Percentiles rank a stretch among this genome's conserved stretches.
phyloP scores from a whole-genome alignment of 306 rosid genomes.

The Glycine tomentella region DNA sequence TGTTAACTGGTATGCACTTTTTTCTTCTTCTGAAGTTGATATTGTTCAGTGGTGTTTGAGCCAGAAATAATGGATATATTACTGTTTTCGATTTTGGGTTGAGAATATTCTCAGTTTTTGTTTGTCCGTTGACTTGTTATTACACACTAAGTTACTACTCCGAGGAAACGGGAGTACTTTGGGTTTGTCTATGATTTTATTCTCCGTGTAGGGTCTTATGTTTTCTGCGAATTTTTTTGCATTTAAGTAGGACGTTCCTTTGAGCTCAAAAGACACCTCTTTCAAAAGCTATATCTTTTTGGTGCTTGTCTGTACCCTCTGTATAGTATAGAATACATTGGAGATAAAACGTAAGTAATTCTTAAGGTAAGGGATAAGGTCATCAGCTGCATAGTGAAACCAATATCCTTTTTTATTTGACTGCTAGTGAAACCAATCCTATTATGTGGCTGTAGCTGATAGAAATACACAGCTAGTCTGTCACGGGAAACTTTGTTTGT shows the following conservation, averaged over 20 bases:
- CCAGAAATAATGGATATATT: neutral
- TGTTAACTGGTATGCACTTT: slow-evolving; percentile 30
- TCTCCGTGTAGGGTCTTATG: no score
- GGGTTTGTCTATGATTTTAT: no score
- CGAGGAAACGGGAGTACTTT: no score
- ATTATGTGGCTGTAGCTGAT: neutral
- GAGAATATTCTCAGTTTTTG: slow-evolving; percentile 19
- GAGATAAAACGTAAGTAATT: neutral
- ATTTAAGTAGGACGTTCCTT: neutral
- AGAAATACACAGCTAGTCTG: neutral
- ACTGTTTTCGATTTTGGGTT: neutral
- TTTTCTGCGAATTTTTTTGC: no score
- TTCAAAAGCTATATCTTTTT: neutral
- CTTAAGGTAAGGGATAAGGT: neutral
- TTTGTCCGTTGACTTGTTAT: slow-evolving; percentile 1
- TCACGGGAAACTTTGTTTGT: neutral
- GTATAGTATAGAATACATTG: neutral
- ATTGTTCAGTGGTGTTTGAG: neutral
- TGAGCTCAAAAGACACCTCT: slow-evolving; percentile 7
- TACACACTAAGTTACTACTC: no score
- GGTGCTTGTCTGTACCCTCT: neutral
- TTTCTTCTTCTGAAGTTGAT: neutral
- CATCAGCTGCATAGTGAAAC: neutral
- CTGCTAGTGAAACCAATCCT: neutral
- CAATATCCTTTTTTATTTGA: no score